Evolutionary conservation across 306 rosid genomes (phyloP).

Genomic region (Malus fusca): DNA sequence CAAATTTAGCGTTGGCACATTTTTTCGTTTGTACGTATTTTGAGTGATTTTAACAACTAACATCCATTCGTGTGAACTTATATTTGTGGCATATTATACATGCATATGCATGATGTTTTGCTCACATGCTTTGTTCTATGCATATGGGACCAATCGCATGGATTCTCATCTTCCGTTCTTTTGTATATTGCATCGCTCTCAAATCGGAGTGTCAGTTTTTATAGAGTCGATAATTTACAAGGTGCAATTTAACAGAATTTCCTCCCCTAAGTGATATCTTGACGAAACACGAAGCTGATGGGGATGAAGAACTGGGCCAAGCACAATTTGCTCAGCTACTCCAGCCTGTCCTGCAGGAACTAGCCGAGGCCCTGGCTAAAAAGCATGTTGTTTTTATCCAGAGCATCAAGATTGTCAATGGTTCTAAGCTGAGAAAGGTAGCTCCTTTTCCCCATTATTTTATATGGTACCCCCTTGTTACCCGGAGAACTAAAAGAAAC

Average conservation of each 20-base stretch:
- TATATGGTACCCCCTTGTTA: background rate
- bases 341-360: constrained; percentile 78
- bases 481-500: background rate
- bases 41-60: background rate
- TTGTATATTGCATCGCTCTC: background rate
- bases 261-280: constrained; percentile 61
- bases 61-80: background rate
- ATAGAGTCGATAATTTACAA: constrained; percentile 7
- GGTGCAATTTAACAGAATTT: constrained; percentile 53
- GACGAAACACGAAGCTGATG: constrained; percentile 58
- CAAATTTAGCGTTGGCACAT: background rate
- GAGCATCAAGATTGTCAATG: constrained; percentile 55
- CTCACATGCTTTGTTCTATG: background rate
- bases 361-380: constrained; percentile 61
- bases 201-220: constrained; percentile 2
- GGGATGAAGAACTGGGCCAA: constrained; percentile 79
- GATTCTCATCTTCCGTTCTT: background rate
- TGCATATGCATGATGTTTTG: background rate
- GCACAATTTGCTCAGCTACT: constrained; percentile 91
- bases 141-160: background rate
- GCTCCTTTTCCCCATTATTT: background rate
- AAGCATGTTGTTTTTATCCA: constrained; percentile 44
- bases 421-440: constrained; percentile 78
- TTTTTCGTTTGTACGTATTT: background rate
- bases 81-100: background rate